Base-by-base conservation (phyloP, 257 asterid genomes). In the Ligustrum vulgare region DNA sequence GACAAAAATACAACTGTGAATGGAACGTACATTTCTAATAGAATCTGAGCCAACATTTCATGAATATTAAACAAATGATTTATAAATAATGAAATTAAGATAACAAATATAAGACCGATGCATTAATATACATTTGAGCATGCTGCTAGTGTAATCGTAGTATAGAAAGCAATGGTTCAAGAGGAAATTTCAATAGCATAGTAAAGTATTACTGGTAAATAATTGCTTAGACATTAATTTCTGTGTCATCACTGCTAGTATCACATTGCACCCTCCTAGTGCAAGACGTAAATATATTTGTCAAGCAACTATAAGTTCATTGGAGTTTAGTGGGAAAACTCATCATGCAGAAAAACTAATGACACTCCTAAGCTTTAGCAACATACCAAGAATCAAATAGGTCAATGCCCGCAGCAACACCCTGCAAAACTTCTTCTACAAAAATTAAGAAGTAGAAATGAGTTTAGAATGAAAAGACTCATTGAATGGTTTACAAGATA, bases 31-130 rank as follows among this genome's bases (percentile, higher is more conserved):
- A n/a, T n/a, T n/a, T n/a, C n/a, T n/a, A n/a, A n/a, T n/a, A n/a
- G n/a, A n/a, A n/a, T n/a, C n/a, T n/a, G n/a, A n/a, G n/a, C 98
- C 91, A 94, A 70, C 99, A 94, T 92, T 80, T 94, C 99, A 65
- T 92, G 99, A 49, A 86, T 96, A 25, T 89, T 94, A 79, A 89
- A 80, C 90, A 92, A 80, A 85, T 94, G 99, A 92, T 94, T 92
- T 77, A 94, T 83, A 20, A 7, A 20, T 54, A 22, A 54, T 54
- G 63, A 54, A n/a, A 54, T 2, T 54, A 8, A 9, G 63, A 23
- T 9, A 22, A 23, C 56, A 51, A 34, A 62, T 4, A 18, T 36
- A 12, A 36, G 20, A 37, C 36, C 41, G 47, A n/a, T 56, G 62
- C 70, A n/a, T 33, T 58, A 69, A 54, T 22, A 32, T 47, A 56